Conservation (phyloP, 176 grass and related monocot genomes). For the Dendrocalamus sinicus region DNA sequence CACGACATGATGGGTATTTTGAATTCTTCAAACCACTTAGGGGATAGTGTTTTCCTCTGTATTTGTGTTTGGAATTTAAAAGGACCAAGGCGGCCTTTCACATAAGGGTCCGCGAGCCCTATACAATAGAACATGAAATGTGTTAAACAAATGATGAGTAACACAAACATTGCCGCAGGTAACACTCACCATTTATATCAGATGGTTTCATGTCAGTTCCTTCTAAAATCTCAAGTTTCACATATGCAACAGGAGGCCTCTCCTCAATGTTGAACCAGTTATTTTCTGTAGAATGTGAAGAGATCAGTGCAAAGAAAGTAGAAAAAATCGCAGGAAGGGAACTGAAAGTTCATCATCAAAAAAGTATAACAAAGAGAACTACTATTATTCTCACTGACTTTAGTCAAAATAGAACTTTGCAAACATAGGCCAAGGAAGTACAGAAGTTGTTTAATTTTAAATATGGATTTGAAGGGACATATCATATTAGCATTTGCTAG, state of each 20-base stretch:
- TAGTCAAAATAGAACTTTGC: slow-evolving; percentile 23
- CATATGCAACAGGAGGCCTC: slow-evolving; percentile 75
- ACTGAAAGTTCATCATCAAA: slow-evolving; percentile 26
- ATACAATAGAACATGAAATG: slow-evolving; percentile 26
- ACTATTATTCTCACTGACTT: slow-evolving; percentile 7
- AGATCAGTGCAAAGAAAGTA: slow-evolving; percentile 24
- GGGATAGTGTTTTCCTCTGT: slow-evolving; percentile 79
- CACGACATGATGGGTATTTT: slow-evolving; percentile 89
- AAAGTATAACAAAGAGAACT: neutral
- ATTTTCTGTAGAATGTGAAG: slow-evolving; percentile 54
- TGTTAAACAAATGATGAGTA: slow-evolving; percentile 35
- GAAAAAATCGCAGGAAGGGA: neutral
- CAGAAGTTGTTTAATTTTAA: slow-evolving; percentile 1
- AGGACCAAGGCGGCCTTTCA: slow-evolving; percentile 75
- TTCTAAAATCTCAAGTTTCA: slow-evolving; percentile 89
- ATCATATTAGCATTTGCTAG: slow-evolving; percentile 31
- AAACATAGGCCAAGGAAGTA: slow-evolving; percentile 27
- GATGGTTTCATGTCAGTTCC: slow-evolving; percentile 93
- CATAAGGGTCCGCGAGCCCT: slow-evolving; percentile 94
- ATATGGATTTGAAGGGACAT: neutral
- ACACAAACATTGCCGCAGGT: slow-evolving; percentile 6
- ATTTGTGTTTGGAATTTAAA: slow-evolving; percentile 87
- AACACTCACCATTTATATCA: slow-evolving; percentile 83
- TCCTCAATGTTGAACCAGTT: slow-evolving; percentile 88
- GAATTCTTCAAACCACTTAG: slow-evolving; percentile 96